Evolutionary conservation across 306 rosid species (phyloP), one percentile per base, ranked within the genome.

Genomic region (Dryas alaskensis): DNA sequence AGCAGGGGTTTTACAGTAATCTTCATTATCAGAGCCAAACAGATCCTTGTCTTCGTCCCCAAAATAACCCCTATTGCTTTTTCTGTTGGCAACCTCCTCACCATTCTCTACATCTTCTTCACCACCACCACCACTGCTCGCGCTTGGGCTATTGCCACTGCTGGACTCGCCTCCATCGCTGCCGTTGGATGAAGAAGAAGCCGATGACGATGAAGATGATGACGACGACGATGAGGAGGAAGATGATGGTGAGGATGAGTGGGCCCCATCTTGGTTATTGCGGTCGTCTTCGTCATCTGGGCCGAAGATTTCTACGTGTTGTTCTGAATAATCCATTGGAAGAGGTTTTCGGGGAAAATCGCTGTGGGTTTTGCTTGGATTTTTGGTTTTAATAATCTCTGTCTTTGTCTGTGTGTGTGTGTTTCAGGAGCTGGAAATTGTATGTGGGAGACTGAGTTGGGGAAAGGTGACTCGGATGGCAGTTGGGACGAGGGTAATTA

Each of bases 1-100:
- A 31, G 90, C 92, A 58, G 73, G 86, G 81, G 99, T 88, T 87
- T 92, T 92, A 70, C 84, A 81, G 79, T 83, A 94, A 73, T 84
- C 96, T 79, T 94, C 97, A 59, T 89, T 90, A 73, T 94, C 99
- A 51, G 97, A 92, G 27, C 88, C 92, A 77, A 94, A 94, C 10
- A 94, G 95, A 87, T 94, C 99, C 64, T 78, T 90, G 5, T 88
- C 91, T 6, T 92, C 92, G 5, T 50, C 45, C 31, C 80, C 84
- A 58, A 10, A 16, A 69, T 48, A 6, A 31, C 60, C 79, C 52
- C 55, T 77, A 46, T 48, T 66, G 47, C 52, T 74, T 64, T 77
- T 76, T 37, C 79, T 65, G 44, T 65, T 57, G 73, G 78, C 87
- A 37, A 75, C 89, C 59, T 84, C 88, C 27, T 81, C 93, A 0